Base-by-base conservation (phyloP, 2,329 filamentous ascomycete species). In the Aureobasidium lini region DNA sequence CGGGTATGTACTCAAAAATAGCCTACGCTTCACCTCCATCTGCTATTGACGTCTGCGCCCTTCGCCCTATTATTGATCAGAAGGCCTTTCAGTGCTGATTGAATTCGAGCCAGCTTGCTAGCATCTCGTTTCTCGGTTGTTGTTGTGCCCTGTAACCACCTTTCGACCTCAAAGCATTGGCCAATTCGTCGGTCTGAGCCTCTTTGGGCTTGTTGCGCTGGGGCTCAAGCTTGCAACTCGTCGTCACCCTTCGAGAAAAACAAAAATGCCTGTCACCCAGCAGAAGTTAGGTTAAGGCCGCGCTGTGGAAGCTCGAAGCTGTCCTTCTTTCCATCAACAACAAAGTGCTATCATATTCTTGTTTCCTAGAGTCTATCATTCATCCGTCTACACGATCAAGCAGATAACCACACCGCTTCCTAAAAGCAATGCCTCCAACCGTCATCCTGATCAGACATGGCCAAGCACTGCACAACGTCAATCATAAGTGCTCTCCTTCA, bases 401-500 rank as follows among this genome's bases (percentile, higher is more conserved):
- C 34, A 36, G 34, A 42, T 3, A 10, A 15, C 37, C 37, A 40
- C 15, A 52, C 39, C 3, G 15, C 37, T 28, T 18, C 34, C n/a
- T 43, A 42, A 54, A 42, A 40, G 44, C 28, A 31, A 75, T 76
- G 76, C 67, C 76, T 43, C 76, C 76, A n/a, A 77, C 71, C 8
- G 63, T 78, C 5, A 69, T 78, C 42, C 71, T 78, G 15, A 76
- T 78, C 61, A 70, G 76, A 60, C 76, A 77, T 61, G 76, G 73
- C 2, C 71, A 77, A 62, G 76, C 75, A 1, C 64, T 73, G n/a
- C 75, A 77, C 64, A 77, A 77, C 58, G 71, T 72, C 8, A 69
- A 71, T 23, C 65, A 66, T 65, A 69, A 61, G 66, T 68, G 54
- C 40, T 57, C n/a, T 13, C 29, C 60, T 9, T 34, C 39, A 43